Evolutionary conservation across 371 early-diverging fungal species (phyloP).

Genomic region (Choanephora cucurbitarum): DNA sequence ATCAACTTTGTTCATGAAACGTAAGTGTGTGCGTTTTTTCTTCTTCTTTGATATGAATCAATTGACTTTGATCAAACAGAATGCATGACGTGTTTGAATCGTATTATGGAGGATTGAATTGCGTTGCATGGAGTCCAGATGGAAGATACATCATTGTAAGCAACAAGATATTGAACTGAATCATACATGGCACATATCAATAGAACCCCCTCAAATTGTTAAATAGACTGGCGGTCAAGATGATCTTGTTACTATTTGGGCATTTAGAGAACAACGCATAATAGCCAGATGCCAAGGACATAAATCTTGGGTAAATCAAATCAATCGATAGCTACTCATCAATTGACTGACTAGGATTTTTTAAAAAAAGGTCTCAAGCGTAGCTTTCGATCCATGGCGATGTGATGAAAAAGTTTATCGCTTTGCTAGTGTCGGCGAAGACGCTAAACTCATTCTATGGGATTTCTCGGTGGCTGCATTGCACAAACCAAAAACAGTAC

Average conservation of each 20-base stretch:
- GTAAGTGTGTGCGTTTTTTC: too few relatives aligned
- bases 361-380: slow-evolving; percentile 65
- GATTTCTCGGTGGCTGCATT: slow-evolving; percentile 85
- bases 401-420: slow-evolving; percentile 84
- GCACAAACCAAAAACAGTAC: slow-evolving; percentile 72
- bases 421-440: slow-evolving; percentile 92
- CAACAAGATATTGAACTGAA: too few relatives aligned
- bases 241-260: slow-evolving; percentile 93
- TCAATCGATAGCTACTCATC: not conserved
- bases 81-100: slow-evolving; percentile 71
- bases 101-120: slow-evolving; percentile 88
- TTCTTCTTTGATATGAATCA: slow-evolving; percentile 1
- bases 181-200: too few relatives aligned
- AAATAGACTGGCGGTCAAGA: slow-evolving; percentile 90
- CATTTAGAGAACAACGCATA: slow-evolving; percentile 72
- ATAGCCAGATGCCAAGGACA: slow-evolving; percentile 94
- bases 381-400: slow-evolving; percentile 91
- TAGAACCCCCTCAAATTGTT: too few relatives aligned
- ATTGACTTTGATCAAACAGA: slow-evolving; percentile 15
- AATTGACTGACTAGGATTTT: too few relatives aligned
- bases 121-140: slow-evolving; percentile 93
- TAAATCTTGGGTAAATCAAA: slow-evolving; percentile 78
- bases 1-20: slow-evolving; percentile 72
- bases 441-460: slow-evolving; percentile 86
- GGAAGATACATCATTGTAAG: slow-evolving; percentile 85